Base-by-base conservation (phyloP, 2,329 filamentous ascomycete species). In the Trichoderma gracile region DNA sequence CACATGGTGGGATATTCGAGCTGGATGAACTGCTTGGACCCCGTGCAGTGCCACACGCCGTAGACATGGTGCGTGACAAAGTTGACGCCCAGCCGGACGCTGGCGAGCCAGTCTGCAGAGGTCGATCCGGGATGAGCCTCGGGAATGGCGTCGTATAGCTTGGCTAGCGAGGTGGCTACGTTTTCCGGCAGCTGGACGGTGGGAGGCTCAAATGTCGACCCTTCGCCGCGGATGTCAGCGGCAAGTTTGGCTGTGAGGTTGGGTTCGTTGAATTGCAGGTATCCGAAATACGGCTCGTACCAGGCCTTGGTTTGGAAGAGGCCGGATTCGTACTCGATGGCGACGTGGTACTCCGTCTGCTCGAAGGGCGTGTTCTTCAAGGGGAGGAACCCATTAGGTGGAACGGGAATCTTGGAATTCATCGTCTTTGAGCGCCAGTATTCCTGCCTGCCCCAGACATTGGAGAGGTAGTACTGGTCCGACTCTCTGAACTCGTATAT, bases 401-500 rank as follows among this genome's bases (percentile, higher is more conserved):
- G 66, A 1, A 47, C 66, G 23, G 65, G 59, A 7, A 71, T 58
- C 1, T 66, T 60, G 42, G 69, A 68, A 38, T 66, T 63, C 58
- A 73, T 69, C 54, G 69, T 68, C 65, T 69, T 66, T n/a, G 74
- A 71, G 0, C 79, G 76, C 61, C 75, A 75, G 40, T 78, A 75
- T 66, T 80, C 78, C 64, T 81, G 78, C n/a, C 75, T 73, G 12
- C 73, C 79, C 71, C 74, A 81, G 14, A 81, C 65, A 49, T 80
- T 78, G 33, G 77, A 70, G 21, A 81, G 70, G 66, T 81, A 81
- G 65, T 74, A 77, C 68, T 81, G 79, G 65, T 81, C 79, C 12
- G 78, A 78, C 65, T 78, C 73, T 59, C 68, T 71, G 40, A 73
- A 73, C 17, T 72, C 66, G 50, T 71, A 76, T 5, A 71, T 58